Base-by-base conservation (phyloP, 2,329 filamentous ascomycete genomes). In the Penicillium sp. region DNA sequence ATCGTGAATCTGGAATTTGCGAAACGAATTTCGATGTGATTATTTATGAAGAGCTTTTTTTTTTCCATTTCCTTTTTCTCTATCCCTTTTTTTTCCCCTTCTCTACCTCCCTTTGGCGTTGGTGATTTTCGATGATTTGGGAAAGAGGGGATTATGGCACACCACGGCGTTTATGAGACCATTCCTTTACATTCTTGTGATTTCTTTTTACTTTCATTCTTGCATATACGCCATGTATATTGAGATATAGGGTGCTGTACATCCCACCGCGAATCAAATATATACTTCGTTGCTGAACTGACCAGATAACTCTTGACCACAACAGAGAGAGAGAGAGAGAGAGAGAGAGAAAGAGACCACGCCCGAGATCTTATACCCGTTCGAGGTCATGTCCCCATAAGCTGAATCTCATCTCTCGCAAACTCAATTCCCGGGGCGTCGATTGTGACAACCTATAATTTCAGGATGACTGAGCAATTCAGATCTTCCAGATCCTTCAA, bases 221-320 rank as follows among this genome's bases (percentile, higher is more conserved):
- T 57, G 57, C 49, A 57, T 50, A 52, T 55, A 55, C 26, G 33
- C 33, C 31, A 16, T 53, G 54, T 57, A 57, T 47, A 53, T 57
- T 49, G 36, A 44, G 41, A 26, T 31, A 52, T 48, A 45, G 52
- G 45, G 48, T 23, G 29, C 16, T 54, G 42, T 58, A 52, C 34
- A 54, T 50, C 31, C 43, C n/a, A 36, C 13, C 16, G 26, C 12
- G 15, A 28, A 43, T 28, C 13, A 24, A 42, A 42, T 41, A 34
- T 34, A 16, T 26, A 34, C 15, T 38, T 8, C 12, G 21, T 9
- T 13, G 36, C 18, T 21, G 18, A 38, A 3, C 3, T 21, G 34
- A 18, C n/a, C 8, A 8, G 15, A 3, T 6, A 12, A 13, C 29
- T 15, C 5, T 33, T 1, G 2, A 33, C 29, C 15, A 33, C 3